A percentile compares a stretch with the other conserved stretches of the same genome.
These are phyloP conservation scores for Chondrostereum purpureum DNA, from an alignment of 1,284 basidiomycete species.

Conservation along the genomic window DNA sequence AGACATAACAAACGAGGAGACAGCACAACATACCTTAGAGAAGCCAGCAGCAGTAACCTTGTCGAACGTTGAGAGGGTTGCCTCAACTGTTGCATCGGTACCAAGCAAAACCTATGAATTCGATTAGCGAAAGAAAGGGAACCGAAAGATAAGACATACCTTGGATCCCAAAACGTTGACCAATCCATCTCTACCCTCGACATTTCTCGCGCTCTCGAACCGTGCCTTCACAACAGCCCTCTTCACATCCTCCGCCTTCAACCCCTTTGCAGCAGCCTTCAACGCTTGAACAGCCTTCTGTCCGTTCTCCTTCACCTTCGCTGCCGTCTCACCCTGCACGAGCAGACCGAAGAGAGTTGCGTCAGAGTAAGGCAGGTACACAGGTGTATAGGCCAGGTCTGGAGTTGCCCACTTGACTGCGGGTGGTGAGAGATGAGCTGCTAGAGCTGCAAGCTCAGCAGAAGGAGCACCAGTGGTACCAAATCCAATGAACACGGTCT, in stretches of 20 bases:
- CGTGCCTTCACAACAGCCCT: constrained; percentile 83
- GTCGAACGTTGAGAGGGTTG: constrained; percentile 54
- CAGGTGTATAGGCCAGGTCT: constrained; percentile 52
- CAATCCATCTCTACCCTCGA: constrained; percentile 71
- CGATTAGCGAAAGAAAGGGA: constrained; percentile 6
- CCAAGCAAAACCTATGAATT: constrained; percentile 53
- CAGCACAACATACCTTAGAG: constrained; percentile 46
- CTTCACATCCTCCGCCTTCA: constrained; percentile 68
- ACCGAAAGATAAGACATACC: constrained; percentile 31
- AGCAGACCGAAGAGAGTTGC: constrained; percentile 80
- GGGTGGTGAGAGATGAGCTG: constrained; percentile 70
- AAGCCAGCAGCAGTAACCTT: constrained; percentile 53
- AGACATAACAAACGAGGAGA: constrained; percentile 3
- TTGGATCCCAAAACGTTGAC: constrained; percentile 55
- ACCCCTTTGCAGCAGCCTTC: constrained; percentile 45
- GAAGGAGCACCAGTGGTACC: constrained; percentile 59
- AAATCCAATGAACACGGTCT: constrained; percentile 81
- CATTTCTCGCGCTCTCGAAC: constrained; percentile 66
- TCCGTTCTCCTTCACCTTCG: constrained; percentile 57
- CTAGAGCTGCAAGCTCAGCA: constrained; percentile 70
- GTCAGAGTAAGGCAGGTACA: constrained; percentile 85
- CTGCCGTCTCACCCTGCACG: constrained; percentile 55
- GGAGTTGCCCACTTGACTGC: constrained; percentile 85
- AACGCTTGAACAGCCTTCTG: constrained; percentile 63
- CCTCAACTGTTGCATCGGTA: constrained; percentile 44